These are phyloP conservation scores for Epithele typhae DNA, from an alignment of 768 basidiomycete genomes.

Conservation along the genomic window DNA sequence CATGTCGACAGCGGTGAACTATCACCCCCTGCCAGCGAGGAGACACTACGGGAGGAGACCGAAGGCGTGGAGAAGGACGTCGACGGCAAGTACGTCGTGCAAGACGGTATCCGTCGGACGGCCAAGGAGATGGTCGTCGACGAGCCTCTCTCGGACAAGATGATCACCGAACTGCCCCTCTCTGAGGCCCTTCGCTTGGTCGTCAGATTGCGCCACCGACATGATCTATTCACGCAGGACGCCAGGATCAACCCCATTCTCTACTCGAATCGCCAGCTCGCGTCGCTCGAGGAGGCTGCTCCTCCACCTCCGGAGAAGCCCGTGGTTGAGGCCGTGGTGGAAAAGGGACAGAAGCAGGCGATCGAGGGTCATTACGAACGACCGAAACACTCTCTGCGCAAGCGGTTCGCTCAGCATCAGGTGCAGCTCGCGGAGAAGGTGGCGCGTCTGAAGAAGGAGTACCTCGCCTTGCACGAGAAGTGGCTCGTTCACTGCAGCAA, in stretches of 20 bases:
- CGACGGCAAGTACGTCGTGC: neutral
- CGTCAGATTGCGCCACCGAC: slow-evolving; percentile 55
- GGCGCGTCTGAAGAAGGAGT: slow-evolving; percentile 56
- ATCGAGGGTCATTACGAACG: slow-evolving; percentile 35
- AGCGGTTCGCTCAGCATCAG: slow-evolving; percentile 52
- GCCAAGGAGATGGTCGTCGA: neutral
- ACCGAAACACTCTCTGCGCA: slow-evolving; percentile 45
- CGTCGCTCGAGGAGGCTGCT: slow-evolving; percentile 22
- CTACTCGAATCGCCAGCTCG: slow-evolving; percentile 49
- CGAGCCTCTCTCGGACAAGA: neutral
- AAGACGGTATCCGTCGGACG: neutral
- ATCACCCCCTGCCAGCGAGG: slow-evolving; percentile 11
- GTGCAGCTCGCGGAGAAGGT: slow-evolving; percentile 49
- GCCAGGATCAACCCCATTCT: slow-evolving; percentile 64
- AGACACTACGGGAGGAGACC: slow-evolving; percentile 10
- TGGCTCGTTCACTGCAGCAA: slow-evolving; percentile 71
- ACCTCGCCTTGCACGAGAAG: slow-evolving; percentile 59
- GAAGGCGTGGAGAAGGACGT: slow-evolving; percentile 8
- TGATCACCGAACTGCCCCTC: slow-evolving; percentile 31
- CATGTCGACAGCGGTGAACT: slow-evolving; percentile 8
- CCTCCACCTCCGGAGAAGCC: slow-evolving; percentile 33
- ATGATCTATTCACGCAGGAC: slow-evolving; percentile 55
- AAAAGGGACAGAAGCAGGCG: slow-evolving; percentile 30
- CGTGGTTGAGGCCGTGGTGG: slow-evolving; percentile 45
- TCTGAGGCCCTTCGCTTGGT: slow-evolving; percentile 61